Percentiles rank a stretch among this genome's conserved stretches.
Evolutionary conservation across 805 yeast genomes (phyloP).

Genomic region (Saturnispora besseyi): DNA sequence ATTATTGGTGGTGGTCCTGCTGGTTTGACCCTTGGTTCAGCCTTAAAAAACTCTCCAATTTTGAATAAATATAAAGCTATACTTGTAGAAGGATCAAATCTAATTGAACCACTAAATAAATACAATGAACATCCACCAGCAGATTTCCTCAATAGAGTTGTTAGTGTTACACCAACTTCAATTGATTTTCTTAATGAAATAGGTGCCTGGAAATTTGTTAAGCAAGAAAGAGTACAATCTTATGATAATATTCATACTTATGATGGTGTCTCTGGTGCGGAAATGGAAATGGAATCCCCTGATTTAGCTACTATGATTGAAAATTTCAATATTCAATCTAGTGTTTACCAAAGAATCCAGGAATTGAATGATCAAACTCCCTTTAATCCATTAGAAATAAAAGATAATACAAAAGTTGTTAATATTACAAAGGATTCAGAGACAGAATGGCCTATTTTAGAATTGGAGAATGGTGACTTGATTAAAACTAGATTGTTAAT

Average conservation of each 20-base stretch:
- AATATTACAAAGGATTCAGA: slow-evolving; percentile 34
- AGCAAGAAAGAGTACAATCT: slow-evolving; percentile 61
- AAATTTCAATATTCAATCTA: slow-evolving; percentile 72
- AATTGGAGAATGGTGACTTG: slow-evolving; percentile 53
- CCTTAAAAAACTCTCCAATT: slow-evolving; percentile 58
- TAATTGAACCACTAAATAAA: slow-evolving; percentile 37
- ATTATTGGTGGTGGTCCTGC: slow-evolving; percentile 98
- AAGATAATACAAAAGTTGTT: slow-evolving; percentile 62
- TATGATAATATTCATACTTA: slow-evolving; percentile 80
- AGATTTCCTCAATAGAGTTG: slow-evolving; percentile 67
- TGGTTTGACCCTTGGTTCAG: slow-evolving; percentile 79
- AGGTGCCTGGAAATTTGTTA: slow-evolving; percentile 68
- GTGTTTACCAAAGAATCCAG: slow-evolving; percentile 46
- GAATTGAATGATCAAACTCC: slow-evolving; percentile 28
- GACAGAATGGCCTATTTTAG: slow-evolving; percentile 68
- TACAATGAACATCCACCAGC: slow-evolving; percentile 40
- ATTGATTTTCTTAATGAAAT: slow-evolving; percentile 54
- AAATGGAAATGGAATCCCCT: slow-evolving; percentile 61
- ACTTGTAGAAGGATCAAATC: slow-evolving; percentile 63
- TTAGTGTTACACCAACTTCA: slow-evolving; percentile 78
- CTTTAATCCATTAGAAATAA: slow-evolving; percentile 31
- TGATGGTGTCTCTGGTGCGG: slow-evolving; percentile 69
- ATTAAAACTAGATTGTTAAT: slow-evolving; percentile 67
- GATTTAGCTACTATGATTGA: slow-evolving; percentile 82
- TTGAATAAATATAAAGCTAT: slow-evolving; percentile 54